Evolutionary conservation across 257 asterid genomes (phyloP).

Genomic region (Echium plantagineum): DNA sequence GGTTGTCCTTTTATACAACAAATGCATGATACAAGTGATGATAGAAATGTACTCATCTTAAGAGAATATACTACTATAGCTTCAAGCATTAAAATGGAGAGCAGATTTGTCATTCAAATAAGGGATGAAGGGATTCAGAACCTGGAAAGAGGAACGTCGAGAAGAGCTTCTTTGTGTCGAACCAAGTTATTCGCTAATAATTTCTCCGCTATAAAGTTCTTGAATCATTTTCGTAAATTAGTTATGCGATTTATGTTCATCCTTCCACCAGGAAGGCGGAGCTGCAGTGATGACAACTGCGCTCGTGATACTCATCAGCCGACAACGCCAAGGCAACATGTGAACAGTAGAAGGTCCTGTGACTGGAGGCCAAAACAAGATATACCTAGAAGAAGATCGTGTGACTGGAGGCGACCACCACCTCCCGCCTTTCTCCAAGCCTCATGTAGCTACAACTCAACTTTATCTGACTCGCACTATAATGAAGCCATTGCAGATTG

Average conservation of each 20-base stretch:
- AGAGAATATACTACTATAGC: background rate
- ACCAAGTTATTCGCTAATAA: background rate
- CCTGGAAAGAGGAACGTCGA: background rate
- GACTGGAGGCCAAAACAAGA: background rate
- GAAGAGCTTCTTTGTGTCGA: background rate
- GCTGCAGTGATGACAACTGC: background rate
- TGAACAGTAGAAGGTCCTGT: constrained; percentile 3
- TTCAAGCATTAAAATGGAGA: background rate
- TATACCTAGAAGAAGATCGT: constrained; percentile 1
- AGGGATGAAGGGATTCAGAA: background rate
- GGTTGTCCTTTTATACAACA: background rate
- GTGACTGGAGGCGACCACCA: constrained; percentile 2
- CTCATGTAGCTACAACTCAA: constrained; percentile 13
- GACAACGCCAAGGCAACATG: constrained; percentile 1
- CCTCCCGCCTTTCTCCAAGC: constrained; percentile 4
- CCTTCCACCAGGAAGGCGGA: background rate
- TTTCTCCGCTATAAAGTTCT: constrained; percentile 14
- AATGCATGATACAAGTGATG: background rate
- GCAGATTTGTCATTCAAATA: background rate
- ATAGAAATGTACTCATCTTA: too few species aligned
- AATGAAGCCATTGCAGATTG: constrained; percentile 22
- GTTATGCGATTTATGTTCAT: constrained; percentile 14
- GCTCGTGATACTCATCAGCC: background rate
- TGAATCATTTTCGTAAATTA: constrained; percentile 14
- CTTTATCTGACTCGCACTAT: constrained; percentile 16